These are phyloP conservation scores for Blastobotrys attinorum DNA, from an alignment of 805 yeast genomes.

Conservation along the genomic window DNA sequence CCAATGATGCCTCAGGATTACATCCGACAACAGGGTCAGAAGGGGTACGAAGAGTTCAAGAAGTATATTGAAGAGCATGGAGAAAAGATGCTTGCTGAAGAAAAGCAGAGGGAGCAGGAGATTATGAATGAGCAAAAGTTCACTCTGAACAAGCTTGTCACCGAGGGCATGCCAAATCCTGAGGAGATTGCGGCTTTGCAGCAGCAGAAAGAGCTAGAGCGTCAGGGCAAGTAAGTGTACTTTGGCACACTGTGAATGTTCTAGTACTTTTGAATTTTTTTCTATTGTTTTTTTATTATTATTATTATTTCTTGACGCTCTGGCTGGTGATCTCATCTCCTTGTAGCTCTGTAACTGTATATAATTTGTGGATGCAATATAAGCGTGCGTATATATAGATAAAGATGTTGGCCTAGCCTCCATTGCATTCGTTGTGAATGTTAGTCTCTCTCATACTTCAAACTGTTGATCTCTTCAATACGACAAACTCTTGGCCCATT, in stretches of 20 bases:
- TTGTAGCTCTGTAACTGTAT: not conserved
- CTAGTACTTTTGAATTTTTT: not conserved
- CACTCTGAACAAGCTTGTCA: conserved; percentile 76
- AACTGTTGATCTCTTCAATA: not conserved
- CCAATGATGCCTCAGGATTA: conserved; percentile 80
- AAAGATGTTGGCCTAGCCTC: not conserved
- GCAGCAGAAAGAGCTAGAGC: conserved; percentile 9
- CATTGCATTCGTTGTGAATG: not conserved
- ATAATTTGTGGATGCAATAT: not conserved
- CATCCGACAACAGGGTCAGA: conserved; percentile 87
- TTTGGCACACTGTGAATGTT: not conserved
- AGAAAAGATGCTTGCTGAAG: conserved; percentile 41
- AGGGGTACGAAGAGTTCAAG: conserved; percentile 76
- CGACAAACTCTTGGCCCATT: not conserved
- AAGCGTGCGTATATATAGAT: not conserved
- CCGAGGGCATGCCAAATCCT: conserved; percentile 46
- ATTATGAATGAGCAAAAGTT: conserved; percentile 74
- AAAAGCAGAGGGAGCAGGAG: conserved; percentile 48
- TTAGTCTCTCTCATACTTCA: no score
- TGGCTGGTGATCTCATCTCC: not conserved
- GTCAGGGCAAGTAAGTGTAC: conserved; percentile 3
- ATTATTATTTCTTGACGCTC: not conserved
- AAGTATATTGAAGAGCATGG: conserved; percentile 80
- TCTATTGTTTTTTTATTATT: not conserved
- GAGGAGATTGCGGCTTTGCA: conserved; percentile 27